phyloP scores from a whole-genome alignment of 768 basidiomycete genomes.

The Phanerochaete sordida region DNA sequence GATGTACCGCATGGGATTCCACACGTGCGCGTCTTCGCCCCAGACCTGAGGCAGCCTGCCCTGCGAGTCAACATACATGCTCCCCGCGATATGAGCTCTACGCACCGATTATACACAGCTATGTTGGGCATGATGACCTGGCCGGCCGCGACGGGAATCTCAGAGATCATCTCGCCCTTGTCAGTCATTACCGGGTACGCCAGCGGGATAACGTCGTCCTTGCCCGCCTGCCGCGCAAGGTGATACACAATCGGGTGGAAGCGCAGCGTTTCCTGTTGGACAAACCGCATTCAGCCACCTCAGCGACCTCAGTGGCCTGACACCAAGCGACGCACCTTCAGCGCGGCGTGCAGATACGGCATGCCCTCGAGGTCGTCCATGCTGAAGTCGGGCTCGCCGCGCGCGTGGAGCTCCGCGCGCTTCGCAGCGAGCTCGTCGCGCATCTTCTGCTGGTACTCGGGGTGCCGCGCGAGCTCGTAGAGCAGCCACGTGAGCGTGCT shows the following conservation, averaged over 20 bases:
- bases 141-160: conserved; percentile 27
- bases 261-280: conserved; percentile 28
- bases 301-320: too few species aligned
- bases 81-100: not conserved
- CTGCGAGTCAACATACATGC: not conserved
- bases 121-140: conserved; percentile 22
- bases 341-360: conserved; percentile 27
- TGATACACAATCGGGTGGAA: conserved; percentile 30
- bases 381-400: conserved; percentile 25
- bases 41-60: conserved; percentile 24
- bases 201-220: conserved; percentile 33
- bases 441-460: conserved; percentile 23
- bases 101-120: conserved; percentile 32
- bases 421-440: conserved; percentile 26
- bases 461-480: conserved; percentile 26
- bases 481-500: conserved; percentile 28
- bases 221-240: conserved; percentile 21
- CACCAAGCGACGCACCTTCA: too few species aligned
- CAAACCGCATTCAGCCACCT: too few species aligned
- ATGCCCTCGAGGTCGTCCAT: conserved; percentile 31
- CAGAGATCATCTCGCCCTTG: conserved; percentile 22
- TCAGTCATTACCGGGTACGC: conserved; percentile 25
- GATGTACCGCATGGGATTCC: conserved; percentile 27
- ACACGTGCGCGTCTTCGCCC: conserved; percentile 30
- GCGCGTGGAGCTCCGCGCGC: conserved; percentile 18